Conservation (phyloP, 257 asterid species). For the Primulina huaijiensis region DNA sequence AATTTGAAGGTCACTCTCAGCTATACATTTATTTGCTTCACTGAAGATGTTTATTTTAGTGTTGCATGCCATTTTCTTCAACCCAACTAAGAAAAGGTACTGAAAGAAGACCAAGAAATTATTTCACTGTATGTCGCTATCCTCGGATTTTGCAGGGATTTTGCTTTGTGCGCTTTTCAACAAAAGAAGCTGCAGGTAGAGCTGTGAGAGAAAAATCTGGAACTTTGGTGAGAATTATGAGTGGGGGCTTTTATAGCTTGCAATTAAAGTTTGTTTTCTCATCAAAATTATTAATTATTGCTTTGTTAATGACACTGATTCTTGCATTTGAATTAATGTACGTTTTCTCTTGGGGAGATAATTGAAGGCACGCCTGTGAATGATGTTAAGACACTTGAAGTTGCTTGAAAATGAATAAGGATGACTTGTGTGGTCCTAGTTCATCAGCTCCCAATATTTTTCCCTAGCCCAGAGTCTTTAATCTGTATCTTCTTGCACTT, state of each 20-base stretch:
- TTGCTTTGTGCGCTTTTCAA: conserved; percentile 80
- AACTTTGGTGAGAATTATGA: conserved; percentile 46
- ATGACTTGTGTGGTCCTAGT: neutral
- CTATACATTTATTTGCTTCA: conserved; percentile 13
- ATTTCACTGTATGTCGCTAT: conserved; percentile 20
- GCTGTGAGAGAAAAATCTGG: conserved; percentile 83
- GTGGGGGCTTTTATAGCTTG: neutral
- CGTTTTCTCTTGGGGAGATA: neutral
- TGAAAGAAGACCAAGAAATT: conserved; percentile 18
- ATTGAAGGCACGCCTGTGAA: neutral
- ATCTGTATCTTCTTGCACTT: neutral
- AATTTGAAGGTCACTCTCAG: conserved; percentile 49
- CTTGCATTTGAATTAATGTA: neutral
- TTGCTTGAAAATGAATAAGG: conserved; percentile 11
- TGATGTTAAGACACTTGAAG: conserved; percentile 11
- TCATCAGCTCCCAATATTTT: neutral
- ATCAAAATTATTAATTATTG: neutral
- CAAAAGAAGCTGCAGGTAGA: conserved; percentile 75
- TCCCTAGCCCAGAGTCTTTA: neutral
- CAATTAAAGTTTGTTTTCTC: conserved; percentile 11
- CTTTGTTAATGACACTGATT: neutral
- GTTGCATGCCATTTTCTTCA: conserved; percentile 1
- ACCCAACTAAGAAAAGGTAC: conserved; percentile 8
- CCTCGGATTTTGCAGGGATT: conserved; percentile 53
- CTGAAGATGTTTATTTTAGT: conserved; percentile 21